These are phyloP conservation scores for Pulicaria dysenterica DNA, from an alignment of 129 eudicot species.

Conservation along the genomic window DNA sequence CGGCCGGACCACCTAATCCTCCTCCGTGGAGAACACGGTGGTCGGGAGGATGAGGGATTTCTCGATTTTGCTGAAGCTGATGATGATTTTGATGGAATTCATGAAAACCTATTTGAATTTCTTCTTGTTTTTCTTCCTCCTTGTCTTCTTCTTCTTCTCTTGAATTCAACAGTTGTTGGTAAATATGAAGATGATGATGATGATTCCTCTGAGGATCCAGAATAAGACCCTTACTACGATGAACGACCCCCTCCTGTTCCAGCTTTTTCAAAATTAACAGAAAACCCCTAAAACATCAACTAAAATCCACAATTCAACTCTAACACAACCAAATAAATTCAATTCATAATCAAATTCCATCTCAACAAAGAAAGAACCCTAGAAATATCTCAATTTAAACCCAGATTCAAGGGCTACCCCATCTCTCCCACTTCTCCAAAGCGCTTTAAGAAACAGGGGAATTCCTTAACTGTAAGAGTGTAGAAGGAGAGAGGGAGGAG, in stretches of 20 bases:
- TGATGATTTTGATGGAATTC: conserved; percentile 40
- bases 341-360: conserved; percentile 28
- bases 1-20: conserved; percentile 31
- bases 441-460: neutral
- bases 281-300: conserved; percentile 1
- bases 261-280: conserved; percentile 35
- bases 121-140: conserved; percentile 12
- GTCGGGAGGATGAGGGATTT: conserved; percentile 32
- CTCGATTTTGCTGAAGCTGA: conserved; percentile 43
- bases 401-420: conserved; percentile 31
- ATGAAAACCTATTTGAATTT: conserved; percentile 35
- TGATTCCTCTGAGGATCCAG: conserved; percentile 80
- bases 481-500: neutral
- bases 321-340: neutral
- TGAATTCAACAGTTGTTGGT: conserved; percentile 26
- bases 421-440: conserved; percentile 15
- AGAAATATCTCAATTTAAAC: neutral
- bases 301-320: conserved; percentile 23
- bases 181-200: conserved; percentile 38
- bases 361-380: conserved; percentile 22
- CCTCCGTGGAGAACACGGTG: conserved; percentile 32
- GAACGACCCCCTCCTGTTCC: conserved; percentile 47
- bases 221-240: conserved; percentile 59
- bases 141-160: neutral
- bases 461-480: neutral